phyloP scores from a whole-genome alignment of 192 early-diverging fungal species.

The Dimargaris cristalligena region DNA sequence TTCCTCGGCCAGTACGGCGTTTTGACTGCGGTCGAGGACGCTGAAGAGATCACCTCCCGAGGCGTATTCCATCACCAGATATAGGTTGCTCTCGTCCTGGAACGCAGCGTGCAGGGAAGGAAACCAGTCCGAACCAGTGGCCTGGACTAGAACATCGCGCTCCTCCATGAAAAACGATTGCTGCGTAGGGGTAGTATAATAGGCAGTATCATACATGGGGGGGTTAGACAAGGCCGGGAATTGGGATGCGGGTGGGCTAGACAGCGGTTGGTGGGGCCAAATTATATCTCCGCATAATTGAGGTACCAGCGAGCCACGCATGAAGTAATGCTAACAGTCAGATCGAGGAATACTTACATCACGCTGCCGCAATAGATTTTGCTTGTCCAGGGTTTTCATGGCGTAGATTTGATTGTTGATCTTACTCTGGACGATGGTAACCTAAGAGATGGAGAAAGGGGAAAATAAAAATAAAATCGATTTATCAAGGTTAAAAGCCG shows the following conservation, averaged over 20 bases:
- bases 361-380: slow-evolving; percentile 32
- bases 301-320: too few relatives aligned
- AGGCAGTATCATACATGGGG: too few relatives aligned
- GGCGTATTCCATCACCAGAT: slow-evolving; percentile 98
- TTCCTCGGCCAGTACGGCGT: slow-evolving; percentile 78
- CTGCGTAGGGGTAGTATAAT: too few relatives aligned
- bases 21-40: slow-evolving; percentile 87
- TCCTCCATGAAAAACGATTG: slow-evolving; percentile 74
- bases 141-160: slow-evolving; percentile 48
- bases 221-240: too few relatives aligned
- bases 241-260: too few relatives aligned
- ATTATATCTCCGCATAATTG: too few relatives aligned
- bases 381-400: slow-evolving; percentile 45
- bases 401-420: slow-evolving; percentile 42
- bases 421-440: slow-evolving; percentile 37
- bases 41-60: slow-evolving; percentile 96
- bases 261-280: too few relatives aligned
- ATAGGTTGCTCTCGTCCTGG: slow-evolving; percentile 85
- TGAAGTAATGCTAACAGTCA: too few relatives aligned
- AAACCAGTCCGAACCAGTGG: slow-evolving; percentile 28
- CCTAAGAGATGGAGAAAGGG: slow-evolving; percentile 6
- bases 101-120: slow-evolving; percentile 94
- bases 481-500: too few relatives aligned
- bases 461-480: too few relatives aligned
- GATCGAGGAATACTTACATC: slow-evolving; percentile 36